Conservation (phyloP, 805 yeast species). For the Candida silvicultrix region DNA sequence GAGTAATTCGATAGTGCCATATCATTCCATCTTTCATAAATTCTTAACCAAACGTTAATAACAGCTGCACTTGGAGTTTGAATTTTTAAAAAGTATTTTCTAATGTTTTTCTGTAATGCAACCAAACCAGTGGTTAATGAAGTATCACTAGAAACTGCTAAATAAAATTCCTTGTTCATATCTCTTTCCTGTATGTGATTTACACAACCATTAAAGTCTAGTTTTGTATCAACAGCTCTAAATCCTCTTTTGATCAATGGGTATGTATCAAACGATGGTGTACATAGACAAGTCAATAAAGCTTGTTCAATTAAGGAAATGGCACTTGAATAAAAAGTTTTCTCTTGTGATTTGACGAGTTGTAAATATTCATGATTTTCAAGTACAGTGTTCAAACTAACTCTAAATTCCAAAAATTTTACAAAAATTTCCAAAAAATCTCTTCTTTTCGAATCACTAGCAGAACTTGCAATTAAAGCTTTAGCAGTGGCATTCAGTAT, state of each 20-base stretch:
- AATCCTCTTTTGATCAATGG: conserved; percentile 38
- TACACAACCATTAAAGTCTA: conserved; percentile 21
- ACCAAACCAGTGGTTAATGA: conserved; percentile 61
- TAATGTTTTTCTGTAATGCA: conserved; percentile 64
- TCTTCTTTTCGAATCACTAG: conserved; percentile 26
- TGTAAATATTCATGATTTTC: conserved; percentile 19
- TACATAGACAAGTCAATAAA: conserved; percentile 42
- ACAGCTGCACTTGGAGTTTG: conserved; percentile 28
- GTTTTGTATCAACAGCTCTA: conserved; percentile 19
- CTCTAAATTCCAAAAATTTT: conserved; percentile 32
- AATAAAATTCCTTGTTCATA: conserved; percentile 32
- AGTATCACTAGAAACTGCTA: conserved; percentile 44
- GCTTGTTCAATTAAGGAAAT: conserved; percentile 43
- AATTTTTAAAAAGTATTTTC: conserved; percentile 29
- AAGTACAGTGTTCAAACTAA: conserved; percentile 22
- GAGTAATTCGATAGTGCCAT: conserved; percentile 16
- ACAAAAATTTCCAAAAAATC: conserved; percentile 32
- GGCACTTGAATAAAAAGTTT: conserved; percentile 25
- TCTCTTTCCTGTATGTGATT: conserved; percentile 17
- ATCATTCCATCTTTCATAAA: conserved; percentile 43
- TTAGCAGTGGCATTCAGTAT: conserved; percentile 32
- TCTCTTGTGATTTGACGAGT: conserved; percentile 20
- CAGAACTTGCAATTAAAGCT: conserved; percentile 24
- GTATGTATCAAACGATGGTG: conserved; percentile 45
- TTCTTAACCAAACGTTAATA: conserved; percentile 34